Evolutionary conservation across 1,139 yeast species (phyloP).

Genomic region (Protomyces arabidopsidicola): DNA sequence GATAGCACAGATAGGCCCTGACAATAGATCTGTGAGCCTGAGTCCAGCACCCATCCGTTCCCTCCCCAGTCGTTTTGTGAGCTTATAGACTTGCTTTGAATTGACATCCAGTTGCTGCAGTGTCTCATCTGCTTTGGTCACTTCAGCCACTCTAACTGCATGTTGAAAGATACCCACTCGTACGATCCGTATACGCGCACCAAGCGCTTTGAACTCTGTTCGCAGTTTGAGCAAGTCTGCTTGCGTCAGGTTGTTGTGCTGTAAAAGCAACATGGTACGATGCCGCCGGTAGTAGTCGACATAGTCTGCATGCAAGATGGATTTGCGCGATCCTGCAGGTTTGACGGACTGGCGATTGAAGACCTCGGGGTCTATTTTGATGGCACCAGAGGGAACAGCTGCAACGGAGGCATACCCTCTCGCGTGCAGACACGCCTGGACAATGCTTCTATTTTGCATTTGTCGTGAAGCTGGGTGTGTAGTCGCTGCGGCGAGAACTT

Average conservation of each 20-base stretch:
- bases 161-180: slow-evolving; percentile 19
- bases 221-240: slow-evolving; percentile 17
- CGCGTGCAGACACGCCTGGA: neutral
- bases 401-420: neutral
- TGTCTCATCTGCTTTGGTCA: neutral
- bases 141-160: slow-evolving; percentile 14
- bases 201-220: slow-evolving; percentile 2
- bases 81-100: neutral
- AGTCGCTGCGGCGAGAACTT: neutral
- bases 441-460: neutral
- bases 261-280: slow-evolving; percentile 12
- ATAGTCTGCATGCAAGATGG: slow-evolving; percentile 20
- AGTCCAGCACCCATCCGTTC: neutral
- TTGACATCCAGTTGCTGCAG: neutral
- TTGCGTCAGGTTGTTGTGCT: slow-evolving; percentile 26
- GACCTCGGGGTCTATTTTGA: slow-evolving; percentile 10
- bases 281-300: slow-evolving; percentile 11
- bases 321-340: slow-evolving; percentile 15
- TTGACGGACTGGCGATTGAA: slow-evolving; percentile 6
- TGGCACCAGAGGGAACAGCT: slow-evolving; percentile 1
- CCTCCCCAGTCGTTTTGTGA: slow-evolving; percentile 2
- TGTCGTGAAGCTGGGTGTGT: neutral
- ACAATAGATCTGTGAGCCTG: slow-evolving; percentile 10
- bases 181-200: slow-evolving; percentile 10
- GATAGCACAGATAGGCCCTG: slow-evolving; percentile 19